These are phyloP conservation scores for Solanum phureja DNA, from an alignment of 257 asterid species.

Conservation along the genomic window DNA sequence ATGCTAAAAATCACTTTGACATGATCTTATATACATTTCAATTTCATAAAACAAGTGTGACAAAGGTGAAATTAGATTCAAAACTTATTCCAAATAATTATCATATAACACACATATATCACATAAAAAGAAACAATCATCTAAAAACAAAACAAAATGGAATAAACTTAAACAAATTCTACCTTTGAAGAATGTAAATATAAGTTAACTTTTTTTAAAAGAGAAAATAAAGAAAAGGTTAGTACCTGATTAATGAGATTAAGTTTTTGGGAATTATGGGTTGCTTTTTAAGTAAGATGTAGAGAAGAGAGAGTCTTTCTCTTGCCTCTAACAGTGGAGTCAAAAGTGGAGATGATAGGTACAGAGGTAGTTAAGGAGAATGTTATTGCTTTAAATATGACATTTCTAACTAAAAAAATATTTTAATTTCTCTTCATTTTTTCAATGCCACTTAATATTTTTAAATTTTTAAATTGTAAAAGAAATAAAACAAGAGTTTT, in stretches of 20 bases:
- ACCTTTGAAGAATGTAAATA: not conserved
- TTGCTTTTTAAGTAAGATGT: not conserved
- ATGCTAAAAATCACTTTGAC: too few species aligned
- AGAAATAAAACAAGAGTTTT: not conserved
- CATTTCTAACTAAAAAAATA: not conserved
- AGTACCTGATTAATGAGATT: not conserved
- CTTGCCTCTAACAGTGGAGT: not conserved
- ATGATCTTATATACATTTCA: not conserved
- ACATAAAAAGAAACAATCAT: not conserved
- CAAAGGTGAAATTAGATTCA: too few species aligned
- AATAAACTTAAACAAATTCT: not conserved
- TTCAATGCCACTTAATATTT: not conserved
- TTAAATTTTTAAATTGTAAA: too few species aligned
- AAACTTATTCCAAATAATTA: not conserved
- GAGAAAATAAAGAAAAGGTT: not conserved
- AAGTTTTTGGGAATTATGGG: not conserved
- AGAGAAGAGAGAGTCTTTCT: not conserved
- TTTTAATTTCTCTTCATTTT: not conserved
- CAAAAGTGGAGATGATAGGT: not conserved
- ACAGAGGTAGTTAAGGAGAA: constrained; percentile 7
- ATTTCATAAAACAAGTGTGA: not conserved
- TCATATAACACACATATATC: too few species aligned
- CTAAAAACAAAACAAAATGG: not conserved
- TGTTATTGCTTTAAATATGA: not conserved
- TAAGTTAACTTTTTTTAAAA: too few species aligned